These are phyloP conservation scores for Hypoxylon trugodes DNA, from an alignment of 495 filamentous ascomycete genomes.

Conservation along the genomic window DNA sequence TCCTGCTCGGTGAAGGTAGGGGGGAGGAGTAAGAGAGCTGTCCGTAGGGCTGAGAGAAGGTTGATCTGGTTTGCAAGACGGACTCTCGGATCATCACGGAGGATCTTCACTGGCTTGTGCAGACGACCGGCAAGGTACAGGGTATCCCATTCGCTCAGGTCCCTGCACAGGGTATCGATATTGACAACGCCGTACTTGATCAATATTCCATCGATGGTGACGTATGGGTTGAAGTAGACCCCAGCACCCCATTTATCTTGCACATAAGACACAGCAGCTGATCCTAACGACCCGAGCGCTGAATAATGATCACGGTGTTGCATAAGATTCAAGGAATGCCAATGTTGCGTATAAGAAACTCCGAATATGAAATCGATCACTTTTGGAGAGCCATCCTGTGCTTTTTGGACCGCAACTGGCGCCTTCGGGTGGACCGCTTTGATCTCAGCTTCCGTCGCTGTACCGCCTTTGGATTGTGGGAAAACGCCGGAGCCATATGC, in stretches of 20 bases:
- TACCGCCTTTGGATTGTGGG: constrained; percentile 70
- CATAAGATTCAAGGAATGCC: constrained; percentile 89
- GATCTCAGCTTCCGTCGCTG: constrained; percentile 60
- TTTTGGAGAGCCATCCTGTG: constrained; percentile 86
- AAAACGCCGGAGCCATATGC: constrained; percentile 98
- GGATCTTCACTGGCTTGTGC: constrained; percentile 97
- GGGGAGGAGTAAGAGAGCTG: constrained; percentile 85
- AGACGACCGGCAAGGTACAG: constrained; percentile 93
- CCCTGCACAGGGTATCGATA: constrained; percentile 82
- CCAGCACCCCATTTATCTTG: constrained; percentile 92
- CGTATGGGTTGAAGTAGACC: constrained; percentile 96
- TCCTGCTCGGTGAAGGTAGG: constrained; percentile 84
- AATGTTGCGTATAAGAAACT: constrained; percentile 93
- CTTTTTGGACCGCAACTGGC: constrained; percentile 76
- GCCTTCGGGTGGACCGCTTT: constrained; percentile 76
- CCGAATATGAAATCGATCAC: constrained; percentile 99
- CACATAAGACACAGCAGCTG: constrained; percentile 78
- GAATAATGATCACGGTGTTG: constrained; percentile 96
- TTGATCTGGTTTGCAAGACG: constrained; percentile 95
- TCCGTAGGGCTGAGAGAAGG: constrained; percentile 87
- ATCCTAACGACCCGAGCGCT: constrained; percentile 81
- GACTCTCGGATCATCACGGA: constrained; percentile 90
- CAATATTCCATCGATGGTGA: constrained; percentile 93
- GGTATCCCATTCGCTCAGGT: constrained; percentile 89
- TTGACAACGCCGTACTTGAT: constrained; percentile 99